Conservation (phyloP, 495 filamentous ascomycete species). For the Aspergillus taichungensis region DNA sequence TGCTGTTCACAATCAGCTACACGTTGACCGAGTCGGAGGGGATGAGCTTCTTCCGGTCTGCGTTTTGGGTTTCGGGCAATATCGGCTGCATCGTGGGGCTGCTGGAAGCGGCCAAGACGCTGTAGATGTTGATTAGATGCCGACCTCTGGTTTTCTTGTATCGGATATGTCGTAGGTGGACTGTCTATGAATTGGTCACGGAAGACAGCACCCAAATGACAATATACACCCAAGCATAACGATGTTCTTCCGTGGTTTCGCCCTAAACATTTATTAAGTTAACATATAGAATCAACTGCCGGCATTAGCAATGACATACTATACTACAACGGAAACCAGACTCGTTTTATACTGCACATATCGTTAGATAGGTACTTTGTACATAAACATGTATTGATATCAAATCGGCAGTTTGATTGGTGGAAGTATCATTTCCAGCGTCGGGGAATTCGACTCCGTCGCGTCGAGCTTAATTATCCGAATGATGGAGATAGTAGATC, state of each 20-base stretch:
- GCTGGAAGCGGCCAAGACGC: constrained; percentile 19
- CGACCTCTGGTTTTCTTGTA: neutral
- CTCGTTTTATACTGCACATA: too few species aligned
- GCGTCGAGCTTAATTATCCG: neutral
- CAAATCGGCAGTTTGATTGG: neutral
- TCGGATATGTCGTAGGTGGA: too few species aligned
- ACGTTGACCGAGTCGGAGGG: constrained; percentile 24
- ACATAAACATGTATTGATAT: neutral
- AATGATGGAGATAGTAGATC: neutral
- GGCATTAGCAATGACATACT: too few species aligned
- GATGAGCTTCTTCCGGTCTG: constrained; percentile 31
- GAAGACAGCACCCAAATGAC: too few species aligned
- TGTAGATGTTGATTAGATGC: constrained; percentile 6
- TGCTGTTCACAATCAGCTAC: constrained; percentile 33
- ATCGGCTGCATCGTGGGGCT: constrained; percentile 28
- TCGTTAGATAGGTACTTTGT: too few species aligned
- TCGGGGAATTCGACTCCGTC: constrained; percentile 7
- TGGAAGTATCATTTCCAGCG: constrained; percentile 1
- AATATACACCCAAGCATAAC: too few species aligned
- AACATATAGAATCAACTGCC: too few species aligned
- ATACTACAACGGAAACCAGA: too few species aligned
- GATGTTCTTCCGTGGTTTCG: too few species aligned
- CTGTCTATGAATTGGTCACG: too few species aligned
- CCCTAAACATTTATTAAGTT: too few species aligned
- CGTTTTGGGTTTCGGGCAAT: constrained; percentile 42